Conservation (phyloP, 345 rosid genomes). For the Populus davidiana region DNA sequence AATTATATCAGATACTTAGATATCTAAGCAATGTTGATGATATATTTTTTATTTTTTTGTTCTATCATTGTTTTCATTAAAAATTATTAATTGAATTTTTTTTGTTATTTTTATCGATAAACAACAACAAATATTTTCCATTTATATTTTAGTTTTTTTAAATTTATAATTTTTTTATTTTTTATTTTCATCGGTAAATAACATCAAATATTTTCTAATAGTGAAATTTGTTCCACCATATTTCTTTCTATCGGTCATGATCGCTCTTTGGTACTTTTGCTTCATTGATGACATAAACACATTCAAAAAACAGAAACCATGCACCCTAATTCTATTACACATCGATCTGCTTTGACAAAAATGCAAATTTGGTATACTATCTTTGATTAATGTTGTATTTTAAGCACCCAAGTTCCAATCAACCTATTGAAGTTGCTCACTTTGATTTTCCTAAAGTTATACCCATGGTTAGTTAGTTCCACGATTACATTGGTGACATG, state of each 20-base stretch:
- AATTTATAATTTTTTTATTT: no score
- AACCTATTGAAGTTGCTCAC: not conserved
- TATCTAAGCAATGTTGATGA: no score
- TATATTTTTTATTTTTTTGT: no score
- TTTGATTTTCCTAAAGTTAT: not conserved
- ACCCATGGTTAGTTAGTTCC: not conserved
- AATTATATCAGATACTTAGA: no score
- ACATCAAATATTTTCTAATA: no score
- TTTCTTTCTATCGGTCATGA: not conserved
- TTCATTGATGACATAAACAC: not conserved
- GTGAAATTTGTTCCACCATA: not conserved
- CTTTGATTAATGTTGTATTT: not conserved
- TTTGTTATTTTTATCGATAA: no score
- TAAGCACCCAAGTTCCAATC: no score
- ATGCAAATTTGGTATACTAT: not conserved
- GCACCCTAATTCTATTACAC: not conserved
- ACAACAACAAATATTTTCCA: no score
- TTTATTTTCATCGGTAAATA: no score
- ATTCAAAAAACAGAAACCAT: not conserved
- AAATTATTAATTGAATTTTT: no score
- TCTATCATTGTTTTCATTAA: no score
- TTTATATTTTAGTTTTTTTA: no score
- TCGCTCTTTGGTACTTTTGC: not conserved
- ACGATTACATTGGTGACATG: not conserved
- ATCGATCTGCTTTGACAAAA: not conserved